Evolutionary conservation across 1,284 basidiomycete genomes (phyloP), one percentile per base, ranked within the genome.

Genomic region (Paramarasmius palmivorus): DNA sequence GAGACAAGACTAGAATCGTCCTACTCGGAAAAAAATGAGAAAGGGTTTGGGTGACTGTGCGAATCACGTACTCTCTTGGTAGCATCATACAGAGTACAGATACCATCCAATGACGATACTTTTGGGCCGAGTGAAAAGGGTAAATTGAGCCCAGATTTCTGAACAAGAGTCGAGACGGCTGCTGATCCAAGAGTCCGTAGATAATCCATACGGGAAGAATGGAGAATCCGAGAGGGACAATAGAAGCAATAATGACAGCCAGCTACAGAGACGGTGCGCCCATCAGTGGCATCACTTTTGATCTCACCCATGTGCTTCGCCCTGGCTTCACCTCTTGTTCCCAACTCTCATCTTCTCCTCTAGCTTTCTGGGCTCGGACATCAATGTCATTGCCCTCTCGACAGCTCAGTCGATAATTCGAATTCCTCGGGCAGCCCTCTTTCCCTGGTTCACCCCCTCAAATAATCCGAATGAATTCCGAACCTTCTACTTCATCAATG

Each of bases 1-100:
- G 95, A 96, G 4, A 96, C 85, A 4, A 73, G 78, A 20, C 82
- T 83, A 14, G 84, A 83, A 67, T 99, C 96, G 64, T 99, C 96
- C 94, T 97, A 66, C 2, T 49, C 35, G 49, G 17, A 36, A 26
- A n/a, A 49, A 42, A 53, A 55, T 7, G 32, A 38, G 55, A 53
- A 54, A 36, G 59, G 26, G 20, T 54, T 20, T n/a, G n/a, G n/a
- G 52, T n/a, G 42, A 44, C 17, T 44, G 46, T 53, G 55, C 34
- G n/a, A 44, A 37, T 17, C 14, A 50, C 57, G 60, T 64, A 95
- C 94, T 73, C 89, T 81, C 74, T 94, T 97, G 29, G 85, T 89
- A 22, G 85, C 96, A 59, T 95, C 91, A 62, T 95, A 90, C 7
- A 98, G 76, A 25, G 81, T 87, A 87, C 94, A 98, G 35, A 96